phyloP scores from a whole-genome alignment of 495 filamentous ascomycete genomes.

The Podospora bellae-mahoneyi region DNA sequence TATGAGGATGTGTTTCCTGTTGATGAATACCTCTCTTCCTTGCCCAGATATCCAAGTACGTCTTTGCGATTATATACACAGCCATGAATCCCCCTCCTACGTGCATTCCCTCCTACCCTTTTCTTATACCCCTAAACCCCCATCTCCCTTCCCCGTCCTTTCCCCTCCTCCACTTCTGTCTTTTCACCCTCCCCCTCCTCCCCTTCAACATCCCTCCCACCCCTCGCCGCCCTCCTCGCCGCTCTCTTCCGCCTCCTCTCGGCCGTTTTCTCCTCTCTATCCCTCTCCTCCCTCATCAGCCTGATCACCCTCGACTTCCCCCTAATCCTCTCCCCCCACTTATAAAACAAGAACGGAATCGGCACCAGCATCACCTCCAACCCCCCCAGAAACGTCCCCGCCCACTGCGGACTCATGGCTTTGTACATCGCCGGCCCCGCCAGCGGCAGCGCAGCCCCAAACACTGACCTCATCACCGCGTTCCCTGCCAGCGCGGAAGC shows the following conservation, averaged over 20 bases:
- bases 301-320: slow-evolving; percentile 62
- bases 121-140: too few relatives aligned
- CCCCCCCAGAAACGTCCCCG: slow-evolving; percentile 69
- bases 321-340: slow-evolving; percentile 67
- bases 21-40: too few relatives aligned
- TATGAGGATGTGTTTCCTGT: too few relatives aligned
- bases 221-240: slow-evolving; percentile 12
- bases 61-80: too few relatives aligned
- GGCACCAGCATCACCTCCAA: slow-evolving; percentile 68
- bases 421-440: slow-evolving; percentile 70
- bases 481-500: slow-evolving; percentile 78
- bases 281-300: slow-evolving; percentile 67
- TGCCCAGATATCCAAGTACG: too few relatives aligned
- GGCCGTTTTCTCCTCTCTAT: slow-evolving; percentile 53
- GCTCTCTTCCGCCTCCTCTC: slow-evolving; percentile 28
- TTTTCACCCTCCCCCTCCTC: too few relatives aligned
- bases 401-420: slow-evolving; percentile 67
- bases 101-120: too few relatives aligned
- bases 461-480: slow-evolving; percentile 59
- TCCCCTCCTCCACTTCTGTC: too few relatives aligned
- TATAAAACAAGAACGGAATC: slow-evolving; percentile 77
- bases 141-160: too few relatives aligned
- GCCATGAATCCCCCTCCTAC: too few relatives aligned
- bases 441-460: slow-evolving; percentile 71
- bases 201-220: too few relatives aligned